Evolutionary conservation across 2,329 filamentous ascomycete genomes (phyloP), one percentile per base, ranked within the genome.

Genomic region (Diaporthe citrichinensis): DNA sequence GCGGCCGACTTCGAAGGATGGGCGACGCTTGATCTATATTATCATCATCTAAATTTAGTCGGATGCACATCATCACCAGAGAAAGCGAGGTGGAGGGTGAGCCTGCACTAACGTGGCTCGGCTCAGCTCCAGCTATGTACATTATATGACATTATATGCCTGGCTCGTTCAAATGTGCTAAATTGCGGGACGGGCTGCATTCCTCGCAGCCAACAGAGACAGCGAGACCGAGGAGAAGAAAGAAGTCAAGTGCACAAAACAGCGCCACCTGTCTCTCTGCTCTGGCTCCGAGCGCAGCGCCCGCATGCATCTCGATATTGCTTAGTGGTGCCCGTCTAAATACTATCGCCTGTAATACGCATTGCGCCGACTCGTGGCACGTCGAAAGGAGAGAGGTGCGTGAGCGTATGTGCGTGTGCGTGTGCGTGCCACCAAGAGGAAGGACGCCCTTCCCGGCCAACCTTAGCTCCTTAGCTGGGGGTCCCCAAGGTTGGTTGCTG

Each of bases 351-450:
- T 49, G 62, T 57, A 72, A 61, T 59, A 72, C 55, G 55, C 69
- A 61, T 51, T 72, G 71, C 57, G 57, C 57, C 71, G 71, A 53
- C 57, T 72, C 71, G 46, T 62, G 71, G 57, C 71, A 72, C 49
- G 49, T 39, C 31, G 28, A 62, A 44, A 31, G 10, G 7, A 58
- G n/a, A 20, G 25, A 25, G 41, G 49, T 59, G 41, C 69, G 53
- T 58, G 51, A 39, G 57, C 39, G 34, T 20, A 28, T n/a, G 39
- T 15, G 25, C 23, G 12, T 71, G n/a, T 55, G 53, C n/a, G 28
- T 7, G 44, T 49, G 55, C 41, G 55, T 61, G 44, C 31, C 20
- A 71, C 68, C 44, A 51, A n/a, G 44, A 53, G 28, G n/a, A 53
- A 68, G 46, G 46, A 25, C 31, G 23, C 28, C 62, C 62, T 53